Percentiles rank a stretch among this genome's conserved stretches.
phyloP scores from a whole-genome alignment of 371 early-diverging fungal genomes.

The Mucor irregularis region DNA sequence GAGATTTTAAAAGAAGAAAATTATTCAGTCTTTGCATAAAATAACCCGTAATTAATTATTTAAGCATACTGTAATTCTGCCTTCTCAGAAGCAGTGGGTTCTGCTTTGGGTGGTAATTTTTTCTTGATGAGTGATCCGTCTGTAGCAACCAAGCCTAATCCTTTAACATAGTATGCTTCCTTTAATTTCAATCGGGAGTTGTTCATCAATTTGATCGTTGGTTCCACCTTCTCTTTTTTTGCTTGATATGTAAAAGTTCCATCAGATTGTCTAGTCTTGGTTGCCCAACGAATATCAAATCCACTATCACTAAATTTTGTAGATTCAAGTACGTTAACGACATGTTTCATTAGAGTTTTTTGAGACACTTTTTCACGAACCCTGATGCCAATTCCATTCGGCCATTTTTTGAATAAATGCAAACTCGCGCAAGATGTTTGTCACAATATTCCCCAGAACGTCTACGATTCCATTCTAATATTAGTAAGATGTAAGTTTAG shows the following conservation, averaged over 20 bases:
- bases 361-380: no score
- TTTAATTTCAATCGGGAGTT: constrained; percentile 12
- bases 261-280: constrained; percentile 6
- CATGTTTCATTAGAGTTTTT: neutral
- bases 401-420: constrained; percentile 34
- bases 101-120: constrained; percentile 5
- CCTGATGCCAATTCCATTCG: constrained; percentile 52
- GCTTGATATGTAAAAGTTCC: constrained; percentile 13
- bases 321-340: neutral
- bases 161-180: constrained; percentile 30
- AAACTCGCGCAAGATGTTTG: constrained; percentile 31
- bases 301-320: constrained; percentile 24
- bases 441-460: constrained; percentile 46
- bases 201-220: neutral
- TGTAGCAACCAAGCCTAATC: constrained; percentile 24
- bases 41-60: neutral
- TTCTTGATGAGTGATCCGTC: constrained; percentile 27
- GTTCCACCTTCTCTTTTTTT: constrained; percentile 1
- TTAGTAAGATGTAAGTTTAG: no score
- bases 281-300: constrained; percentile 42
- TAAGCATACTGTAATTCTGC: constrained; percentile 7
- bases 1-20: no score
- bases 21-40: neutral
- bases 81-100: constrained; percentile 2
- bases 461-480: constrained; percentile 6